Evolutionary conservation across 306 rosid species (phyloP).

Genomic region (Cyclanthera cordifolia): DNA sequence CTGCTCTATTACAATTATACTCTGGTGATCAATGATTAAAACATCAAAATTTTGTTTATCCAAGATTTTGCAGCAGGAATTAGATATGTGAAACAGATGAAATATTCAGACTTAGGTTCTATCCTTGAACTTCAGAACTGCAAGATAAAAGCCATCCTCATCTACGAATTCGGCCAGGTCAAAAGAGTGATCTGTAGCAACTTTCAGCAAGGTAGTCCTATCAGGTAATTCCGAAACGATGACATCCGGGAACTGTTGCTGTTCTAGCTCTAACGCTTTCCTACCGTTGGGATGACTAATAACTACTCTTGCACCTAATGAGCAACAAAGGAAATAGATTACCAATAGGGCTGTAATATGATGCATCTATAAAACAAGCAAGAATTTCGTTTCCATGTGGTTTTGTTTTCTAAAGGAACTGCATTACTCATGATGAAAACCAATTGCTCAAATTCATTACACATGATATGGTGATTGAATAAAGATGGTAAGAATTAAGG

Average conservation of each 20-base stretch:
- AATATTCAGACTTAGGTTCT: neutral
- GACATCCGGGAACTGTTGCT: constrained; percentile 39
- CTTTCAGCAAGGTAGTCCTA: constrained; percentile 37
- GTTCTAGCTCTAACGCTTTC: constrained; percentile 44
- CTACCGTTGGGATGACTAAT: constrained; percentile 84
- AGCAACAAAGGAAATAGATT: constrained; percentile 13
- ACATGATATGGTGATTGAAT: neutral
- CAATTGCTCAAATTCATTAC: neutral
- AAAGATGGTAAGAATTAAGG: neutral
- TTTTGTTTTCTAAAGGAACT: neutral
- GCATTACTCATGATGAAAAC: neutral
- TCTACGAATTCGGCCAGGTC: constrained; percentile 52
- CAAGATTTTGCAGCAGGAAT: neutral
- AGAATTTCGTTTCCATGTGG: neutral
- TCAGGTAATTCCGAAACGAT: constrained; percentile 65
- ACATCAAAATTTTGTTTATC: constrained; percentile 1
- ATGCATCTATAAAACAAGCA: neutral
- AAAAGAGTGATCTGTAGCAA: constrained; percentile 49
- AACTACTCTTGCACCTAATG: constrained; percentile 63
- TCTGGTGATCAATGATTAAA: neutral
- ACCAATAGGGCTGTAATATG: neutral
- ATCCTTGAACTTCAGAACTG: constrained; percentile 41
- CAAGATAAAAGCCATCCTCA: constrained; percentile 53
- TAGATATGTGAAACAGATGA: constrained; percentile 9
- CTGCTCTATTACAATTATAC: neutral